Conservation (phyloP, 768 basidiomycete genomes). For the Collybia sp. region DNA sequence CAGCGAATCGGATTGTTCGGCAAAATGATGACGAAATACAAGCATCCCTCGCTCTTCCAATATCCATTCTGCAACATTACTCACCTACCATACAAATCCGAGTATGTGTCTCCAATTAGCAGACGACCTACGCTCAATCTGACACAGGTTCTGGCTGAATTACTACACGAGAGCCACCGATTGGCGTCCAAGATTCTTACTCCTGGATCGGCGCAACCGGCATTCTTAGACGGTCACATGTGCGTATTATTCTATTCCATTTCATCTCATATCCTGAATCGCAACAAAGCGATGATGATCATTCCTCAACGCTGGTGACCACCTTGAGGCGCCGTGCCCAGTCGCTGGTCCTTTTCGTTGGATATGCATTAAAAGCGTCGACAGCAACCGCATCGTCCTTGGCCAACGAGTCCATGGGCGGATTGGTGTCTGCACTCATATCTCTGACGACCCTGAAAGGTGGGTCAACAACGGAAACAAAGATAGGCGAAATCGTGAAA, state of each 20-base stretch:
- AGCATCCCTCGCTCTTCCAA: constrained; percentile 58
- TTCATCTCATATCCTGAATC: background rate
- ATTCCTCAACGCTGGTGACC: constrained; percentile 36
- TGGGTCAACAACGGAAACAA: constrained; percentile 23
- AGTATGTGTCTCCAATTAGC: constrained; percentile 29
- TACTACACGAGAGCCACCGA: constrained; percentile 62
- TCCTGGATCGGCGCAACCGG: constrained; percentile 29
- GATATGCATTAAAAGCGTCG: constrained; percentile 39
- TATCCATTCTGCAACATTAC: constrained; percentile 58
- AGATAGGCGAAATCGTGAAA: constrained; percentile 37
- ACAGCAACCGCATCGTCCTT: constrained; percentile 13
- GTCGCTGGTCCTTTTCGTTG: constrained; percentile 62
- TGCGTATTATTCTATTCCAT: constrained; percentile 24
- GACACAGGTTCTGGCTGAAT: constrained; percentile 53
- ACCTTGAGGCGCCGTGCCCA: constrained; percentile 57
- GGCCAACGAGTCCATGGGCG: constrained; percentile 26
- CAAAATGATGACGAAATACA: constrained; percentile 57
- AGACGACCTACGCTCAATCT: background rate
- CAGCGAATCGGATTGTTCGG: constrained; percentile 62
- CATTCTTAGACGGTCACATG: constrained; percentile 56
- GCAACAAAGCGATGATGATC: constrained; percentile 53
- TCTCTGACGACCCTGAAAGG: constrained; percentile 34
- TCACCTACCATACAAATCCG: constrained; percentile 40
- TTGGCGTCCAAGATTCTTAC: constrained; percentile 40
- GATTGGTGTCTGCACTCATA: constrained; percentile 46